phyloP scores from a whole-genome alignment of 202 grass and related monocot species.

The Saccharum hybrid region DNA sequence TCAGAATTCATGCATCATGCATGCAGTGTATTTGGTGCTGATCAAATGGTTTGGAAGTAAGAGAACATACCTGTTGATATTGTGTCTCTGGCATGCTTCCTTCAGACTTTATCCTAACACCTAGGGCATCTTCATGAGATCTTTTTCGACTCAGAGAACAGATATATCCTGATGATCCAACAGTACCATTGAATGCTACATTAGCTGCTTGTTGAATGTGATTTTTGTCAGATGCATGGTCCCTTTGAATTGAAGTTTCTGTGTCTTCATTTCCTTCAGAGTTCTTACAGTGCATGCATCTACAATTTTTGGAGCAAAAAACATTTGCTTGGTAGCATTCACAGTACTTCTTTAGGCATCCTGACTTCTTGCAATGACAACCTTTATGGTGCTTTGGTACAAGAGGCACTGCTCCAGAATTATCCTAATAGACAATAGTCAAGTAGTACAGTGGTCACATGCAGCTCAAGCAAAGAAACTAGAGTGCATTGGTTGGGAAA shows the following conservation, averaged over 20 bases:
- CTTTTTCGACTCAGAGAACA: slow-evolving; percentile 54
- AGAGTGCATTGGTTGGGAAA: background rate
- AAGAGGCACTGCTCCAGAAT: slow-evolving; percentile 54
- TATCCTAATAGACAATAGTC: slow-evolving; percentile 55
- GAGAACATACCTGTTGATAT: slow-evolving; percentile 51
- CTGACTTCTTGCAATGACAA: slow-evolving; percentile 80
- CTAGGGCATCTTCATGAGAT: slow-evolving; percentile 46
- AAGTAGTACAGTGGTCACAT: slow-evolving; percentile 31
- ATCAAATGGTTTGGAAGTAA: slow-evolving; percentile 15
- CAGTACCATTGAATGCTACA: slow-evolving; percentile 50
- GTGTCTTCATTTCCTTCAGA: slow-evolving; percentile 69
- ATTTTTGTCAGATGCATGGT: slow-evolving; percentile 55
- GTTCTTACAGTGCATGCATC: slow-evolving; percentile 78
- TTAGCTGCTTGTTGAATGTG: slow-evolving; percentile 58
- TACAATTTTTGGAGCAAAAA: slow-evolving; percentile 81
- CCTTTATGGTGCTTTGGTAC: slow-evolving; percentile 80
- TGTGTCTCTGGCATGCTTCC: slow-evolving; percentile 40
- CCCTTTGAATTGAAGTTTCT: slow-evolving; percentile 57
- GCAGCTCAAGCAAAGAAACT: slow-evolving; percentile 27
- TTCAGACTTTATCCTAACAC: slow-evolving; percentile 39
- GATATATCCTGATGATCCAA: slow-evolving; percentile 52
- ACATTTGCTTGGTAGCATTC: slow-evolving; percentile 84
- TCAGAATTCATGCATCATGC: slow-evolving; percentile 26
- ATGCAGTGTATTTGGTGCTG: slow-evolving; percentile 4
- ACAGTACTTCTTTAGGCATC: slow-evolving; percentile 82